Base-by-base conservation (phyloP, 176 grass and related monocot species). In the Echinochloa phyllopogon region DNA sequence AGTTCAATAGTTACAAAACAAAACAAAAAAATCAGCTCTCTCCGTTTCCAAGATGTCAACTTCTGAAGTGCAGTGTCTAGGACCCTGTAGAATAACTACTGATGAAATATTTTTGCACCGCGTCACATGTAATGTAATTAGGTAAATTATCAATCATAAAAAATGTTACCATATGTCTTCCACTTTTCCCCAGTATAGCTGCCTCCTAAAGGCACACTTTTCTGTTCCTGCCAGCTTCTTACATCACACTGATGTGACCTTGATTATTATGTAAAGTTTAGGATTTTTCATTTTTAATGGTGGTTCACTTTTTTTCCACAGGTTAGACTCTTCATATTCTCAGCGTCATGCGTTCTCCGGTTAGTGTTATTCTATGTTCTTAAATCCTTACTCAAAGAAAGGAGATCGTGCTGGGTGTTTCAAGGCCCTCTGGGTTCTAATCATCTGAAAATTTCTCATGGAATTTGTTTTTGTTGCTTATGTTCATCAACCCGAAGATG, bases 381-480 rank as follows among this genome's bases (percentile, higher is more conserved):
- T 82, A 45, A 55, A 65, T 84, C 41, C 16, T 58, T 87, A 27
- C 64, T 65, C 23, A 72, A 64, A 72, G 56, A 83, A 47, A 71
- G 24, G 65, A 65, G 18, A 40, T 44, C 42, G 65, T 79, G 47
- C 45, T 74, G 66, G 11, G 36, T 47, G 49, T 41, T 63, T 18
- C 12, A 8, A 70, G 47, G 38, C 48, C n/a, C 13, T 68, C 57
- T 15, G 25, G 62, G 51, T 69, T 75, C 23, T 37, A 43, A 74
- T 65, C 81, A 55, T 24, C 65, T 74, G 21, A 60, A 75, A 21
- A 29, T 10, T 86, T 79, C 0, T 85, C 8, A 70, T 55, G 53
- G 17, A 74, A 56, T 83, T 72, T 65, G 20, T 76, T 64, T 82
- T 51, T 69, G 36, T 86, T 72, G 37, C 82, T 58, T 65, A 85